Evolutionary conservation across 495 filamentous ascomycete genomes (phyloP), one percentile per base, ranked within the genome.

Genomic region (Pyrenula massariospora): DNA sequence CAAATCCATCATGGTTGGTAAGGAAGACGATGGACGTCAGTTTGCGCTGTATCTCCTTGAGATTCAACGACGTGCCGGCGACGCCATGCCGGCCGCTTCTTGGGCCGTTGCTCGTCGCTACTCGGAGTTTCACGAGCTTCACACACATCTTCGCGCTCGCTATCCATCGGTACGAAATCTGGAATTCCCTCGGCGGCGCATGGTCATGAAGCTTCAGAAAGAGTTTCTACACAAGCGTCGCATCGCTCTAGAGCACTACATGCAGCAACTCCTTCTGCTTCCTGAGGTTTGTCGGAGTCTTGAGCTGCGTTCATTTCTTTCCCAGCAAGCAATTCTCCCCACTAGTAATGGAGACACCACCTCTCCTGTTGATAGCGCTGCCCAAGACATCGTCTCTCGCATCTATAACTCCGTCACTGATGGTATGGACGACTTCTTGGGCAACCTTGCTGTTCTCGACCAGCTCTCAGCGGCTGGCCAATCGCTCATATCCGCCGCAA

Each of bases 351-450:
- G 8, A 5, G 65, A 86, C 62, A 75, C 83, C 48, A 86, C 88
- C 58, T 53, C 62, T 24, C 62, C 63, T 66, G 79, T 54, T 50
- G 72, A 77, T 55, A 77, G 75, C 42, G 84, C 89, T 63, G 83
- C 84, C 50, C 88, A 88, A 59, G 94, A 97, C 65, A 88, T 97
- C 60, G 91, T 99, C 50, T 88, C 89, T 0, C 82, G 94, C 15
- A 84, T 99, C 50, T 97, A 97, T 71, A 92, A 92, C 67, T 95
- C 91, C 1, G 91, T 99, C 50, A 83, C 92, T 2, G 92, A 97
- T 65, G 94, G 93, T 25, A 95, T 97, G 91, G 94, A 99, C 70
- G 93, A 99, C 61, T 91, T 97, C 59, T 73, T 95, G 2, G 89
- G 94, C 47, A 96, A 95, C 65, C 91, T 97, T 53, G 89, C 93